These are phyloP conservation scores for Cadophora gregata DNA, from an alignment of 2,329 filamentous ascomycete genomes.

Conservation along the genomic window DNA sequence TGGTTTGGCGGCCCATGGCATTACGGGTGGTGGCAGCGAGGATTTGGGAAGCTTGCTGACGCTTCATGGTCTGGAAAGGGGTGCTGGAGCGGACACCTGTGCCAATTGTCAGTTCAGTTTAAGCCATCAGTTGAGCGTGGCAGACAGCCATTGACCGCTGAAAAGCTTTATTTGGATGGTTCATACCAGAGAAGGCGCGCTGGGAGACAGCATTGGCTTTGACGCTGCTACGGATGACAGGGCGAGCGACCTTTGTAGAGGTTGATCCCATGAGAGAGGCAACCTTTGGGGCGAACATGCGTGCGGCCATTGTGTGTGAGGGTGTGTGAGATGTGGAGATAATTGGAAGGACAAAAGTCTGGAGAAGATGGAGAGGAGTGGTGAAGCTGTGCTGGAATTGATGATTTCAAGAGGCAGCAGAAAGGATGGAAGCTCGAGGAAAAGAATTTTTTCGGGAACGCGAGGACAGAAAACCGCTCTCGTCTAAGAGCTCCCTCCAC, in stretches of 20 bases:
- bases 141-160: slow-evolving; percentile 11
- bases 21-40: slow-evolving; percentile 56
- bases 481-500: slow-evolving; percentile 25
- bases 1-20: slow-evolving; percentile 64
- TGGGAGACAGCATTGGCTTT: slow-evolving; percentile 67
- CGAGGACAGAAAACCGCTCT: slow-evolving; percentile 24
- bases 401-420: slow-evolving; percentile 31
- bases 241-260: slow-evolving; percentile 76
- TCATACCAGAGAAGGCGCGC: slow-evolving; percentile 78
- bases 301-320: slow-evolving; percentile 75
- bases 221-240: slow-evolving; percentile 70
- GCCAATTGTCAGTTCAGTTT: slow-evolving; percentile 48
- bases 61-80: slow-evolving; percentile 59
- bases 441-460: slow-evolving; percentile 32
- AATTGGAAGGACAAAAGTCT: slow-evolving; percentile 32
- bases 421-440: slow-evolving; percentile 29
- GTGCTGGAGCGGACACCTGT: slow-evolving; percentile 33
- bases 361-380: slow-evolving; percentile 33
- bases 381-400: slow-evolving; percentile 25
- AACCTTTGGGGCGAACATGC: slow-evolving; percentile 79
- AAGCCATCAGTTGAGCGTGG: slow-evolving; percentile 17
- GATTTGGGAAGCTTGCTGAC: slow-evolving; percentile 71
- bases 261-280: slow-evolving; percentile 69
- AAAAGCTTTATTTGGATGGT: neutral
- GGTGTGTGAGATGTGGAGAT: slow-evolving; percentile 32